Percentiles rank a stretch among this genome's conserved stretches.
These are phyloP conservation scores for Fusarium foetens DNA, from an alignment of 2,329 filamentous ascomycete genomes.

Conservation along the genomic window DNA sequence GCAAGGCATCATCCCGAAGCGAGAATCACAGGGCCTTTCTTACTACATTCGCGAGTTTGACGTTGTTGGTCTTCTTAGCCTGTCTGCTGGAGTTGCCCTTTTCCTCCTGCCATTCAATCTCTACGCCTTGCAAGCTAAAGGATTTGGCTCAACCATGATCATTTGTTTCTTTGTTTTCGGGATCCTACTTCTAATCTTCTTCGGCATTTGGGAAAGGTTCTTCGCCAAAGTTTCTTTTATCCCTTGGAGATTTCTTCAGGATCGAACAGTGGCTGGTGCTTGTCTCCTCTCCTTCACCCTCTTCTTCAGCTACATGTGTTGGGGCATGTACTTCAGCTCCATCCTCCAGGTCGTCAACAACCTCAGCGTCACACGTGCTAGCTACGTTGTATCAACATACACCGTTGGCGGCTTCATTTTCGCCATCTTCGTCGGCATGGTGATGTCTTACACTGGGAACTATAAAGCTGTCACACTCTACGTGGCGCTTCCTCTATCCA, in stretches of 20 bases:
- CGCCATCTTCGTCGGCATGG: slow-evolving; percentile 18
- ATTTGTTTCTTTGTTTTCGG: slow-evolving; percentile 65
- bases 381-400: slow-evolving; percentile 53
- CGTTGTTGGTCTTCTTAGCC: slow-evolving; percentile 63
- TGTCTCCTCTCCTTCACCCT: slow-evolving; percentile 51
- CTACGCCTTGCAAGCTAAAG: slow-evolving; percentile 44
- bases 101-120: slow-evolving; percentile 76
- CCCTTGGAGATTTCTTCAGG: slow-evolving; percentile 25
- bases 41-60: slow-evolving; percentile 62
- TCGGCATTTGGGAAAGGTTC: slow-evolving; percentile 65
- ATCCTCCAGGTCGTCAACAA: slow-evolving; percentile 54
- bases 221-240: slow-evolving; percentile 41
- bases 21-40: neutral
- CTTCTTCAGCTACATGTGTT: slow-evolving; percentile 51
- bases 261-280: slow-evolving; percentile 52
- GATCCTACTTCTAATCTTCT: slow-evolving; percentile 62
- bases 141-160: slow-evolving; percentile 20
- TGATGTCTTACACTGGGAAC: slow-evolving; percentile 21
- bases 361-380: slow-evolving; percentile 48
- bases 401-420: slow-evolving; percentile 48
- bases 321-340: slow-evolving; percentile 54
- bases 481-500: slow-evolving; percentile 18
- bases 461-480: slow-evolving; percentile 27
- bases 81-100: slow-evolving; percentile 65
- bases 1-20: slow-evolving; percentile 23